phyloP scores from a whole-genome alignment of 345 rosid species.

The Physaria fendleri region DNA sequence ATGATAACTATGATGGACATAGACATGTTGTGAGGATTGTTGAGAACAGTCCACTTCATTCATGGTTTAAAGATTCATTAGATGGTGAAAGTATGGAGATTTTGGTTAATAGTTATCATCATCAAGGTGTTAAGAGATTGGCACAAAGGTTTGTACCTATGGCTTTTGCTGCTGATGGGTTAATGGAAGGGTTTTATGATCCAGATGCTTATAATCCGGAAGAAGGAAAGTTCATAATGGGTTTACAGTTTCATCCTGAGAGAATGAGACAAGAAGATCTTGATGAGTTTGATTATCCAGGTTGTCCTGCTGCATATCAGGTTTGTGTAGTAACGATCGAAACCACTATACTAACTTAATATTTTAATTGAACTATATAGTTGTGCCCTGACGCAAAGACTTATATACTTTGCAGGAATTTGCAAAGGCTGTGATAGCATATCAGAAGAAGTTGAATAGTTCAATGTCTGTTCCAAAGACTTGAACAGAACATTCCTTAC shows the following conservation, averaged over 20 bases:
- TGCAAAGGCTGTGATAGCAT: too few relatives aligned
- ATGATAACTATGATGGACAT: slow-evolving; percentile 56
- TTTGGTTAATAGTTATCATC: slow-evolving; percentile 64
- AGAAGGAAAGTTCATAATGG: slow-evolving; percentile 61
- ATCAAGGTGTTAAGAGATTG: slow-evolving; percentile 56
- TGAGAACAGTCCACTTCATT: slow-evolving; percentile 46
- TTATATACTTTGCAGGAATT: too few relatives aligned
- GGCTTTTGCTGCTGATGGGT: slow-evolving; percentile 64
- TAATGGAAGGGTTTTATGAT: slow-evolving; percentile 64
- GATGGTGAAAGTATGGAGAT: slow-evolving; percentile 45
- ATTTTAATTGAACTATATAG: too few relatives aligned
- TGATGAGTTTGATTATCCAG: slow-evolving; percentile 53
- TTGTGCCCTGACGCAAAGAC: too few relatives aligned
- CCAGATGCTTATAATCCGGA: slow-evolving; percentile 58
- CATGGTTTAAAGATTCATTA: slow-evolving; percentile 57
- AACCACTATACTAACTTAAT: too few relatives aligned
- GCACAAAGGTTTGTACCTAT: slow-evolving; percentile 56
- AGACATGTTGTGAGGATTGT: slow-evolving; percentile 46
- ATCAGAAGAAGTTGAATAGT: too few relatives aligned
- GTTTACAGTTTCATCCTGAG: slow-evolving; percentile 66
- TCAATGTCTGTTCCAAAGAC: too few relatives aligned
- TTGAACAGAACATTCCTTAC: too few relatives aligned
- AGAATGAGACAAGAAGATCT: slow-evolving; percentile 49
- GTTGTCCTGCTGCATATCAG: slow-evolving; percentile 60
- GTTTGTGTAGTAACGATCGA: too few relatives aligned